Evolutionary conservation across 176 grass and related monocot genomes (phyloP), one percentile per base, ranked within the genome.

Genomic region (Musa beccarii): DNA sequence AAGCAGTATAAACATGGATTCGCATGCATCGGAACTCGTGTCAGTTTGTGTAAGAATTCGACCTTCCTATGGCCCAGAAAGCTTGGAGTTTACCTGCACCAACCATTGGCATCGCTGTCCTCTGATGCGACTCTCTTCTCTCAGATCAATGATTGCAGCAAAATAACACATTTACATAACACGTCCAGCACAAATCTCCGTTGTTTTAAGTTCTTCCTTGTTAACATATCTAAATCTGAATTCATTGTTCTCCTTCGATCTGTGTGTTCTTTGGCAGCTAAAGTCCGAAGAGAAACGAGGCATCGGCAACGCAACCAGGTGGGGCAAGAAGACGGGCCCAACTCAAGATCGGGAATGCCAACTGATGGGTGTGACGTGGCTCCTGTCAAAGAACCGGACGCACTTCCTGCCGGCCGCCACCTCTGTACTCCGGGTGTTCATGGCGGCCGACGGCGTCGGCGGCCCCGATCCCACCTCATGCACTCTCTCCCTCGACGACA

Each of bases 341-440:
- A 59, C 11, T 15, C 75, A 24, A 4, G 75, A 34, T 11, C 51
- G 21, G 75, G 75, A 77, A 52, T 77, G 75, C 75, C 75, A 53
- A 10, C 55, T 77, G 3, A 77, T 66, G 75, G 75, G 75, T 4
- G 13, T 77, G 75, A 77, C 75, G 13, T 77, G 75, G 75, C 75
- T 77, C n/a, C 61, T 77, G 29, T 77, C 59, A 28, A 77, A 65
- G 75, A 66, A 77, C 75, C 11, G 75, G 34, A 77, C 75, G 11
- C 29, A 49, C n/a, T 77, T 64, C 49, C 26, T 52, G 17, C 59
- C 59, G 12, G 49, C 61, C 8, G 75, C 21, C 43, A 77, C 75
- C 13, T 64, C 75, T n/a, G 75, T 77, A 49, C 75, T 77, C 49
- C 75, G 29, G 10, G 34, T 29, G 26, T 29, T 77, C 75, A 77